Percentiles rank a stretch among this genome's conserved stretches.
Evolutionary conservation across 805 yeast species (phyloP).

Genomic region (Zygosaccharomyces gambellarensis): DNA sequence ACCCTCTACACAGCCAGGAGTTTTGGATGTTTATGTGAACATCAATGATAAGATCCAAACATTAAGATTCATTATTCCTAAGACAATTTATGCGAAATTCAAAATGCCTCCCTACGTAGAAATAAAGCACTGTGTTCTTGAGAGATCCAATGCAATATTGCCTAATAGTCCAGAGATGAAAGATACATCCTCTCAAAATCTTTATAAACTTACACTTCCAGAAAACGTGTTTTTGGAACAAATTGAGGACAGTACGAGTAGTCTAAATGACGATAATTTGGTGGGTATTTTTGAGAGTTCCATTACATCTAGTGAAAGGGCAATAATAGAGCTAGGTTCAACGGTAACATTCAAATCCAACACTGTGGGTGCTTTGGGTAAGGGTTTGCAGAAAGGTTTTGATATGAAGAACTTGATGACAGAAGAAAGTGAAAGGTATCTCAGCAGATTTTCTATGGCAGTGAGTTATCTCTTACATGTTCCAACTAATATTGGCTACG

Average conservation of each 20-base stretch:
- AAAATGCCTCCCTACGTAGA: constrained; percentile 42
- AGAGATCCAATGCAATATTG: constrained; percentile 52
- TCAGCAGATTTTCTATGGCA: constrained; percentile 51
- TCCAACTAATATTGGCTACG: constrained; percentile 63
- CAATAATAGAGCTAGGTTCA: constrained; percentile 73
- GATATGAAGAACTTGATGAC: constrained; percentile 50
- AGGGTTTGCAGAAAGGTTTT: constrained; percentile 83
- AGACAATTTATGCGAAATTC: constrained; percentile 64
- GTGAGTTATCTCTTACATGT: constrained; percentile 64
- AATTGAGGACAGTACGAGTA: constrained; percentile 49
- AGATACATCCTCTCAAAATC: constrained; percentile 39
- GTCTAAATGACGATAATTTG: constrained; percentile 57
- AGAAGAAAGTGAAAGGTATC: constrained; percentile 48
- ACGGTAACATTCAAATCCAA: constrained; percentile 64
- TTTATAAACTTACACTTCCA: constrained; percentile 64
- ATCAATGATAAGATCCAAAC: constrained; percentile 71
- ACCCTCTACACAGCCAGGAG: constrained; percentile 61
- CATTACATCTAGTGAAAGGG: constrained; percentile 62
- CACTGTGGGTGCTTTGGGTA: constrained; percentile 77
- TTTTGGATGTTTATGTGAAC: constrained; percentile 62
- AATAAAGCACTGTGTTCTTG: constrained; percentile 51
- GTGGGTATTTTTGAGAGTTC: constrained; percentile 74
- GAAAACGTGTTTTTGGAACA: constrained; percentile 59
- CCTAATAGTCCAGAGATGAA: constrained; percentile 58
- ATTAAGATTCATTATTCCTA: constrained; percentile 68